Conservation (phyloP, 257 asterid genomes). For the Nicotiana tabacum region DNA sequence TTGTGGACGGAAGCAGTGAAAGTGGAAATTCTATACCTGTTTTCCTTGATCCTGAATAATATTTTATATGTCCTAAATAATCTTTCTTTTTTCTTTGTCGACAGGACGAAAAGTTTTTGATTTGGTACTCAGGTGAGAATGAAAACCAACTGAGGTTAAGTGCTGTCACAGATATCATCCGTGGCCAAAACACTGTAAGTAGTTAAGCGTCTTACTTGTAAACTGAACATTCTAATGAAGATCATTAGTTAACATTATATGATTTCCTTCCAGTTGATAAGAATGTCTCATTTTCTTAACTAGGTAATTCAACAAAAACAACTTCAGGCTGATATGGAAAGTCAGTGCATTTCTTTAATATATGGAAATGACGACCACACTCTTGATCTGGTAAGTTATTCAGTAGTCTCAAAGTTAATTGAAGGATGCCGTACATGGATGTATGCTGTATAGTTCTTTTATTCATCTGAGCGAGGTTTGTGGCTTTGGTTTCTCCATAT, state of each 20-base stretch:
- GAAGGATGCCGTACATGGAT: neutral
- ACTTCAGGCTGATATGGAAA: slow-evolving; percentile 31
- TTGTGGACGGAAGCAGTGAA: neutral
- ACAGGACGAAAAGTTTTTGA: slow-evolving; percentile 41
- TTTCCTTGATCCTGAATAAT: neutral
- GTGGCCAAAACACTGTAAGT: slow-evolving; percentile 31
- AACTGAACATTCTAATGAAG: neutral
- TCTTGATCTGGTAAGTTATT: slow-evolving; percentile 32
- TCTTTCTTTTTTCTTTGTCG: neutral
- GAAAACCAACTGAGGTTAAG: slow-evolving; percentile 35
- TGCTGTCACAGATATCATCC: slow-evolving; percentile 26
- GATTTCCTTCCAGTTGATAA: neutral
- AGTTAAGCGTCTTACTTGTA: neutral
- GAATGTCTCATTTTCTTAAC: neutral
- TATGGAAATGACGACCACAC: slow-evolving; percentile 32
- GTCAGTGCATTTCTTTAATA: slow-evolving; percentile 35
- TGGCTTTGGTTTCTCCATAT: neutral
- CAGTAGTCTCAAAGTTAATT: neutral
- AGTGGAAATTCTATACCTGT: neutral
- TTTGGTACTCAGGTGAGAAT: slow-evolving; percentile 41
- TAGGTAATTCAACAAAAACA: slow-evolving; percentile 26
- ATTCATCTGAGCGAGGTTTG: neutral
- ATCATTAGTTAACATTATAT: neutral
- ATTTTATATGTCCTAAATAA: neutral
- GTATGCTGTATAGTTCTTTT: neutral